phyloP scores from a whole-genome alignment of 345 rosid genomes.

The Bruguiera gymnorhiza region DNA sequence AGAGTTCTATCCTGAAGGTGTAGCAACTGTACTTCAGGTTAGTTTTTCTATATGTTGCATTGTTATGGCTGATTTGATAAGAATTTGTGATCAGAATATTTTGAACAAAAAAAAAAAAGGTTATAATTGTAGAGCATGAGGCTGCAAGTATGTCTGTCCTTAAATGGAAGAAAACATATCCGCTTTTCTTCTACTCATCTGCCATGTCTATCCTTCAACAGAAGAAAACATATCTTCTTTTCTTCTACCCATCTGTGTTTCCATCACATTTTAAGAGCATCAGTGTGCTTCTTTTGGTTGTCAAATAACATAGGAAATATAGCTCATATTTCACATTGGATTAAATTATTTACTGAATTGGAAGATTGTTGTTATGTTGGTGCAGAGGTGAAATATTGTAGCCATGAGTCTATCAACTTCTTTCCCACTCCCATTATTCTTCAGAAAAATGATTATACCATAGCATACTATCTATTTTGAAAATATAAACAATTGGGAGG shows the following conservation, averaged over 20 bases:
- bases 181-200: not conserved
- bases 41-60: conserved; percentile 22
- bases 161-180: not conserved
- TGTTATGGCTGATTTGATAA: not conserved
- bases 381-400: too few relatives aligned
- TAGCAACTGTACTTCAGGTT: conserved; percentile 84
- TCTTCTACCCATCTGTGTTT: not conserved
- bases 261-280: not conserved
- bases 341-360: too few relatives aligned
- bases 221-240: not conserved
- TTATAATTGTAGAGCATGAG: not conserved
- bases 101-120: not conserved
- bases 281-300: not conserved
- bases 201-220: too few relatives aligned
- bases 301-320: not conserved
- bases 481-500: not conserved
- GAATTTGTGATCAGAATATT: not conserved
- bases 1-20: conserved; percentile 99
- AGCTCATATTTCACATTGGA: not conserved
- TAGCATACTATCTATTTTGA: not conserved
- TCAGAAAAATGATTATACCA: not conserved
- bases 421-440: too few relatives aligned
- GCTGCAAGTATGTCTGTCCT: too few relatives aligned
- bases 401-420: too few relatives aligned
- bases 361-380: too few relatives aligned